These are phyloP conservation scores for Xylaria cubensis DNA, from an alignment of 495 filamentous ascomycete genomes.

Conservation along the genomic window DNA sequence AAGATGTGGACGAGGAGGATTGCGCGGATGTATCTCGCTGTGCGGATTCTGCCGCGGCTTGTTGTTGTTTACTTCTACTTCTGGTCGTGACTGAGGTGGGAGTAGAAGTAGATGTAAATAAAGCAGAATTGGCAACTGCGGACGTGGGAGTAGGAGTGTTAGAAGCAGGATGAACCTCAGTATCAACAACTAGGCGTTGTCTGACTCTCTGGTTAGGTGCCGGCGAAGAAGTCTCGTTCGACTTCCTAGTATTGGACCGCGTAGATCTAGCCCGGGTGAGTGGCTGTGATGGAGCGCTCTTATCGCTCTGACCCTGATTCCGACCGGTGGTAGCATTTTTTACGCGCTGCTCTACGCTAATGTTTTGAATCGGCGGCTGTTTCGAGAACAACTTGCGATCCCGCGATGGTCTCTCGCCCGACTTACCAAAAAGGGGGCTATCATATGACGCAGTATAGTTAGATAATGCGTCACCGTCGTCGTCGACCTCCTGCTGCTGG, in stretches of 20 bases:
- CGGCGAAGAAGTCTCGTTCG: neutral
- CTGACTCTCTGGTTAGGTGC: neutral
- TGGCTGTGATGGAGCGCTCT: constrained; percentile 10
- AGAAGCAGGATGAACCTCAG: neutral
- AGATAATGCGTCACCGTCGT: constrained; percentile 16
- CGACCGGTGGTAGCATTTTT: neutral
- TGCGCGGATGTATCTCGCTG: neutral
- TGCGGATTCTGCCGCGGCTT: neutral
- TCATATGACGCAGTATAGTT: constrained; percentile 40
- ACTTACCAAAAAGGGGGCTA: constrained; percentile 42
- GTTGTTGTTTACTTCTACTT: neutral
- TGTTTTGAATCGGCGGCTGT: constrained; percentile 17
- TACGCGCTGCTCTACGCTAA: neutral
- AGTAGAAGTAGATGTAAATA: neutral
- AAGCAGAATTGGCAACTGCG: neutral
- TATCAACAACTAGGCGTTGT: neutral
- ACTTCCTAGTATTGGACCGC: constrained; percentile 11
- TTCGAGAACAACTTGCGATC: constrained; percentile 41
- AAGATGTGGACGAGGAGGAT: constrained; percentile 22
- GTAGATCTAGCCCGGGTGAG: neutral
- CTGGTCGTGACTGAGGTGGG: neutral
- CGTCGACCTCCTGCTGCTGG: neutral
- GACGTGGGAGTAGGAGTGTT: neutral
- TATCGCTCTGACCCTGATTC: neutral
- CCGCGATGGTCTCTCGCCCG: constrained; percentile 36